phyloP scores from a whole-genome alignment of 108 stramenopile genomes.

The Pseudonitzschia pungens region DNA sequence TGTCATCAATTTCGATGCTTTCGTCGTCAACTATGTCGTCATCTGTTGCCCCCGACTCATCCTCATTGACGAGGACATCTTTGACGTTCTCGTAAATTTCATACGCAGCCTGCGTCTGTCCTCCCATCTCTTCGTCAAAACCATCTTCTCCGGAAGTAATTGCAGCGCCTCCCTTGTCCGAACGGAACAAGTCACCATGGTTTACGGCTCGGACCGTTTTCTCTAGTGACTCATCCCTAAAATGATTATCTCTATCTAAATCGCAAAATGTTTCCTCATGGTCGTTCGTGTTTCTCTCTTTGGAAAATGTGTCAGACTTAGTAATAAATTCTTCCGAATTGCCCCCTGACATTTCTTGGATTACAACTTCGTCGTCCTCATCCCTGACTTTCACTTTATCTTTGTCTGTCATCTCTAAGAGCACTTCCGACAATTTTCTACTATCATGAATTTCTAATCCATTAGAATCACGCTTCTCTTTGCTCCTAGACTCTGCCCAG shows the following conservation, averaged over 20 bases:
- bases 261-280: not conserved
- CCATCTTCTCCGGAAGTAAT: constrained; percentile 59
- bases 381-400: not conserved
- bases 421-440: constrained; percentile 29
- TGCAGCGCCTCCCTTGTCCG: constrained; percentile 54
- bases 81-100: constrained; percentile 25
- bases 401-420: constrained; percentile 15
- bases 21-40: not conserved
- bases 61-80: not conserved
- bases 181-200: constrained; percentile 59
- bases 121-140: constrained; percentile 80
- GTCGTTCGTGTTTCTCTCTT: not conserved
- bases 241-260: constrained; percentile 19
- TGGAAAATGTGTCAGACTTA: not conserved
- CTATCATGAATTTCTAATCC: constrained; percentile 45
- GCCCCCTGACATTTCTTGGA: constrained; percentile 21
- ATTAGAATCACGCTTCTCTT: constrained; percentile 1
- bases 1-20: not conserved
- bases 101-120: constrained; percentile 50
- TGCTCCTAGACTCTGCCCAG: constrained; percentile 42
- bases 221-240: constrained; percentile 24
- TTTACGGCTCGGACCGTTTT: constrained; percentile 35
- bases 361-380: not conserved
- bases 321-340: not conserved
- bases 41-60: not conserved